Conservation (phyloP, 148 eudicot genomes). For the Euryodendron excelsum region DNA sequence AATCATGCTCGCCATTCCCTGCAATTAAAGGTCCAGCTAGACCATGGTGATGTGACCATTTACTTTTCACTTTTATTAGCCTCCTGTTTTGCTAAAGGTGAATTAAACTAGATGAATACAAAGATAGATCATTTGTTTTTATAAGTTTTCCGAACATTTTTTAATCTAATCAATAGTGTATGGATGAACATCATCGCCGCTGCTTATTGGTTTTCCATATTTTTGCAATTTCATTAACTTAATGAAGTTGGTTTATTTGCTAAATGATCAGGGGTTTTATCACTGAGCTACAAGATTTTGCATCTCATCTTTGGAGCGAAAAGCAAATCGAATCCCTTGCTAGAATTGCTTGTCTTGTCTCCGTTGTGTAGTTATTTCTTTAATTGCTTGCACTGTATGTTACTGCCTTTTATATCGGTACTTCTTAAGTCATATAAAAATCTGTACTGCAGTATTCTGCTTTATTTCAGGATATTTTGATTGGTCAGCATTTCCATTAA, state of each 20-base stretch:
- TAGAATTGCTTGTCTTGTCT: background rate
- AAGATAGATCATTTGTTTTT: background rate
- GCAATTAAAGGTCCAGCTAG: background rate
- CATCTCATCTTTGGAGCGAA: background rate
- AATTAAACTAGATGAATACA: background rate
- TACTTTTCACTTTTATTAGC: too few species aligned
- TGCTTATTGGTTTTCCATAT: background rate
- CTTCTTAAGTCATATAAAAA: background rate
- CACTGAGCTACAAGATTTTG: background rate
- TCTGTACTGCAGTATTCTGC: too few species aligned
- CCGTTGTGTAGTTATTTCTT: background rate
- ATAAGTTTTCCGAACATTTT: background rate
- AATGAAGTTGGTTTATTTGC: background rate
- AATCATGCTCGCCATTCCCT: background rate
- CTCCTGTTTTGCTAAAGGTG: background rate
- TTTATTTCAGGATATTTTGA: too few species aligned
- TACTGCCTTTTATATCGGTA: background rate
- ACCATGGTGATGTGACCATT: too few species aligned
- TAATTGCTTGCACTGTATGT: background rate
- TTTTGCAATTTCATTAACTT: background rate
- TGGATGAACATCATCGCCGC: background rate
- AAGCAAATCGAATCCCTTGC: background rate
- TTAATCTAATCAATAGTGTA: background rate
- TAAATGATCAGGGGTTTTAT: background rate
- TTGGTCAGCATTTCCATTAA: background rate